These are phyloP conservation scores for Suillus placidus DNA, from an alignment of 768 basidiomycete species.

Conservation along the genomic window DNA sequence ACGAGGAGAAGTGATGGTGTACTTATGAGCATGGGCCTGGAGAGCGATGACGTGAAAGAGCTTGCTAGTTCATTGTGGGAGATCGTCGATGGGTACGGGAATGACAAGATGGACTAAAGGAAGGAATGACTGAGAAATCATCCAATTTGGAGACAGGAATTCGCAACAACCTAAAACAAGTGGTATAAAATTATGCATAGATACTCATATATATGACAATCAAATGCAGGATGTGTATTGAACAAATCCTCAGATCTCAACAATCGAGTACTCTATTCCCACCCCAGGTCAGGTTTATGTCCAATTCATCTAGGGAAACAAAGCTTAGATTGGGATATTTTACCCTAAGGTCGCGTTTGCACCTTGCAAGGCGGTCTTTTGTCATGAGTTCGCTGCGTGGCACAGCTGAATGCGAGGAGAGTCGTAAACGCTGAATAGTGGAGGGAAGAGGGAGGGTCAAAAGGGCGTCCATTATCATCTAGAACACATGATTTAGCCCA, in stretches of 20 bases:
- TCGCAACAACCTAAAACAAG: background rate
- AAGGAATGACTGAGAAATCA: conserved; percentile 19
- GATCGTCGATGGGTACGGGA: conserved; percentile 48
- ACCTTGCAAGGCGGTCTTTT: background rate
- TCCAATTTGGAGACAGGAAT: background rate
- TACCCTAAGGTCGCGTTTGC: background rate
- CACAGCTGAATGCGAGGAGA: background rate
- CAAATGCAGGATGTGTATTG: background rate
- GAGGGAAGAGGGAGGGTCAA: conserved; percentile 6
- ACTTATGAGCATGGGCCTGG: conserved; percentile 42
- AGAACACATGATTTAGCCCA: background rate
- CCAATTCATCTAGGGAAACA: conserved; percentile 9
- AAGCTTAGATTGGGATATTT: conserved; percentile 9
- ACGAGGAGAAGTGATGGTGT: conserved; percentile 36
- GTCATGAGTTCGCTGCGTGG: background rate
- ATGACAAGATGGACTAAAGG: conserved; percentile 21
- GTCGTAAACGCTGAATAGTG: conserved; percentile 7
- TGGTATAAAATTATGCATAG: background rate
- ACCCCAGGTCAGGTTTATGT: conserved; percentile 10
- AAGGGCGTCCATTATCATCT: conserved; percentile 6
- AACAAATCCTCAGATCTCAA: background rate
- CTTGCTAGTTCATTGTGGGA: conserved; percentile 62
- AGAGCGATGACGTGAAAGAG: conserved; percentile 59
- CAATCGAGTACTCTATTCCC: background rate
- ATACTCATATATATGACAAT: background rate